Evolutionary conservation across 257 asterid species (phyloP).

Genomic region (Solanum chiquidenum): DNA sequence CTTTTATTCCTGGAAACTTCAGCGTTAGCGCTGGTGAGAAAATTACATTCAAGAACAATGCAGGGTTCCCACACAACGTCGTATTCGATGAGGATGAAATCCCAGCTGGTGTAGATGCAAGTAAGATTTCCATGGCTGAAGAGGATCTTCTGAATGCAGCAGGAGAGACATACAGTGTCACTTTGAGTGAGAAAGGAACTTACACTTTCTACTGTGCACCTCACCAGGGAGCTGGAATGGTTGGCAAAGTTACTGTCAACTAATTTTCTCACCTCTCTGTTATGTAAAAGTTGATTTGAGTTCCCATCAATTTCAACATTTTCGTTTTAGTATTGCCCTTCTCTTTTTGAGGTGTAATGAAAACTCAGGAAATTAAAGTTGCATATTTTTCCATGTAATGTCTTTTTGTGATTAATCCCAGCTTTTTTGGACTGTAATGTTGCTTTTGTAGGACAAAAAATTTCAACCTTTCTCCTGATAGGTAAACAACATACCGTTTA

Average conservation of each 20-base stretch:
- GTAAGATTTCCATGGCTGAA: conserved; percentile 64
- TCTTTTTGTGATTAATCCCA: background rate
- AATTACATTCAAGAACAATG: conserved; percentile 68
- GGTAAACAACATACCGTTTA: background rate
- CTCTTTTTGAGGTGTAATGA: background rate
- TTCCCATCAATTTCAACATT: background rate
- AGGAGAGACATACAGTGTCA: conserved; percentile 55
- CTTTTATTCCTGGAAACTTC: conserved; percentile 43
- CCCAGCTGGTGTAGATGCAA: conserved; percentile 66
- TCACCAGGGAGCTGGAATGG: conserved; percentile 83
- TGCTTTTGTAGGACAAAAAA: background rate
- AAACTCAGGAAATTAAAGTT: background rate
- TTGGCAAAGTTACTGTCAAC: conserved; percentile 65
- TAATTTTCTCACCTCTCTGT: conserved; percentile 7
- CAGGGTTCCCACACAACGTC: conserved; percentile 83
- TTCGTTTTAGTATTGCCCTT: background rate
- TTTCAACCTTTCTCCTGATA: background rate
- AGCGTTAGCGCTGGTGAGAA: conserved; percentile 64
- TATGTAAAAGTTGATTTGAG: background rate
- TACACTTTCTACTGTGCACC: conserved; percentile 82
- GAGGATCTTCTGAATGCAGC: conserved; percentile 51
- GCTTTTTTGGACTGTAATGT: background rate
- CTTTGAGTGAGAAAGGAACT: conserved; percentile 71
- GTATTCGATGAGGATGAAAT: conserved; percentile 77
- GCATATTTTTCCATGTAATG: background rate